Conservation (phyloP, 306 rosid genomes). For the Clitoria ternatea region DNA sequence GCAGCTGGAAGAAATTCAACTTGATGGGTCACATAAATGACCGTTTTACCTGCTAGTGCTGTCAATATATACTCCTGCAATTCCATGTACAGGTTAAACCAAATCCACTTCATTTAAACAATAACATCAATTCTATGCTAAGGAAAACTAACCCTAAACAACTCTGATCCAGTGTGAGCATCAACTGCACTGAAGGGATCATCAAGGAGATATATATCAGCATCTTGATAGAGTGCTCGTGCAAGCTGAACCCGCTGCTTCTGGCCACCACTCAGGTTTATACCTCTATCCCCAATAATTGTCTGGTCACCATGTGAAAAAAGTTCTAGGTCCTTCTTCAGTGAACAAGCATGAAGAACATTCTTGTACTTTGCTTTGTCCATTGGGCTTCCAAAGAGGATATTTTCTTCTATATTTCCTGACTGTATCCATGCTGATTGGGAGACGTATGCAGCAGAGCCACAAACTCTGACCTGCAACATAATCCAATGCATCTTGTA, state of each 20-base stretch:
- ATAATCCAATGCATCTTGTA: slow-evolving; percentile 18
- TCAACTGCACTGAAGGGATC: slow-evolving; percentile 99
- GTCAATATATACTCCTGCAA: slow-evolving; percentile 95
- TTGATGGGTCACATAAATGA: slow-evolving; percentile 95
- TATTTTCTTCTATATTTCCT: slow-evolving; percentile 94
- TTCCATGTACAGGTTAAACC: slow-evolving; percentile 37
- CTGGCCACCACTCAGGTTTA: slow-evolving; percentile 99
- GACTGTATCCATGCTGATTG: slow-evolving; percentile 99
- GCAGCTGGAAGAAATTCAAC: slow-evolving; percentile 96
- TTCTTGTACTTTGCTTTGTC: slow-evolving; percentile 96
- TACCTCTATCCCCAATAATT: slow-evolving; percentile 97
- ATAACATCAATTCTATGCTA: slow-evolving; percentile 15
- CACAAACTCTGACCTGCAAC: slow-evolving; percentile 82
- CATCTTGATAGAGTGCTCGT: slow-evolving; percentile 96
- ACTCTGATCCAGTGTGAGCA: slow-evolving; percentile 93
- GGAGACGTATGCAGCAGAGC: slow-evolving; percentile 86
- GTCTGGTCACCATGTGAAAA: slow-evolving; percentile 96
- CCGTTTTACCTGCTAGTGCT: slow-evolving; percentile 82
- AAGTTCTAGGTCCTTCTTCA: slow-evolving; percentile 89
- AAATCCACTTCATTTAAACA: slow-evolving; percentile 26
- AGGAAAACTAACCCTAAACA: slow-evolving; percentile 47
- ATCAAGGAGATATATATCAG: slow-evolving; percentile 94
- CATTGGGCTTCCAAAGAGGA: slow-evolving; percentile 89
- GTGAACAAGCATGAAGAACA: slow-evolving; percentile 93
- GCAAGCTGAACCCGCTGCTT: slow-evolving; percentile 99